These are phyloP conservation scores for Verruconis gallopava DNA, from an alignment of 2,329 filamentous ascomycete genomes.

Conservation along the genomic window DNA sequence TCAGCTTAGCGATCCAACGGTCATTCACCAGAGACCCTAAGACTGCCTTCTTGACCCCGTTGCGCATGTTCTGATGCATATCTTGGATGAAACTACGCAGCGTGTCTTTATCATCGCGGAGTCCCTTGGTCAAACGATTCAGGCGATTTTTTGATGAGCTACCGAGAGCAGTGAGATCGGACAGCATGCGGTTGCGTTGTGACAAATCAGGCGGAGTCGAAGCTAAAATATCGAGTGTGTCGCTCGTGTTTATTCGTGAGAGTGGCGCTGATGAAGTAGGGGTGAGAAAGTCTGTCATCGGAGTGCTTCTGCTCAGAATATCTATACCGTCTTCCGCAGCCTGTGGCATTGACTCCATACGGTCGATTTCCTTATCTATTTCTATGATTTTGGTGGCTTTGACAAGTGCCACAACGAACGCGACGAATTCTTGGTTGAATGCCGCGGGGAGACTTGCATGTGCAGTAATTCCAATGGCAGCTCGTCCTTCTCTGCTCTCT, in stretches of 20 bases:
- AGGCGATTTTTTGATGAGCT: conserved; percentile 14
- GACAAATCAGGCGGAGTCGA: conserved; percentile 3
- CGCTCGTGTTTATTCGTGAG: too few species aligned
- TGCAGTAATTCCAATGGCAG: conserved; percentile 33
- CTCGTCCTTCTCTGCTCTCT: conserved; percentile 33
- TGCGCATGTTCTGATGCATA: conserved; percentile 24
- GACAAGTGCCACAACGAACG: conserved; percentile 42
- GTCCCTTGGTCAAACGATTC: conserved; percentile 16
- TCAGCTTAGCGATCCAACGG: conserved; percentile 41
- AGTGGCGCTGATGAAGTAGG: too few species aligned
- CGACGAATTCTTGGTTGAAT: conserved; percentile 39
- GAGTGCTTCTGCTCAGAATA: too few species aligned
- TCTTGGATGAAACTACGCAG: conserved; percentile 17
- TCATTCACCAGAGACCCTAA: conserved; percentile 38
- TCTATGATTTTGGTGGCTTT: conserved; percentile 46
- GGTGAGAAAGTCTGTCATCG: too few species aligned
- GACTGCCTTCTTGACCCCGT: conserved; percentile 34
- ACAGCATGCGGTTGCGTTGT: conserved; percentile 12
- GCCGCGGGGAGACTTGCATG: conserved; percentile 37
- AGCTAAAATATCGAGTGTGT: too few species aligned
- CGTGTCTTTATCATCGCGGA: conserved; percentile 22
- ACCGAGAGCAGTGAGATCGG: too few species aligned
- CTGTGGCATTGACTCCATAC: conserved; percentile 15
- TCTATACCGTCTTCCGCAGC: conserved; percentile 7
- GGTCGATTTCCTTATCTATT: conserved; percentile 34